phyloP scores from a whole-genome alignment of 2,329 filamentous ascomycete genomes.

The Aspergillus ustus region DNA sequence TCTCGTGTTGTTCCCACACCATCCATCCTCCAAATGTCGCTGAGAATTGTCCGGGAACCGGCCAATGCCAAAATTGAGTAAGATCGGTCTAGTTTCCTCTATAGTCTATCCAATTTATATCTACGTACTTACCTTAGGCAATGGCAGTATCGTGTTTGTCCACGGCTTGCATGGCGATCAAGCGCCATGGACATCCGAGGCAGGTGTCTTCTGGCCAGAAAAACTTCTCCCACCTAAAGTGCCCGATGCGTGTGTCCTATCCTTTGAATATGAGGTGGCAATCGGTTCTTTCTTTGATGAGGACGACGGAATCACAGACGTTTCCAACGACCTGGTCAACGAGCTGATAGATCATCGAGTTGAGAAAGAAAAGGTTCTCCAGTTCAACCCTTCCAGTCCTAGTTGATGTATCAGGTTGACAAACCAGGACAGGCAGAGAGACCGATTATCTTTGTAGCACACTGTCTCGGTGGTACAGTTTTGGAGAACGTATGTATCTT shows the following conservation, averaged over 20 bases:
- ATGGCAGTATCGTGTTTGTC: constrained; percentile 12
- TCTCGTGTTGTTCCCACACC: not conserved
- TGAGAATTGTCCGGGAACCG: too few species aligned
- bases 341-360: constrained; percentile 4
- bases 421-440: constrained; percentile 1
- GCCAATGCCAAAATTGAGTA: too few species aligned
- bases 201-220: constrained; percentile 9
- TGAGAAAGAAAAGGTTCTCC: not conserved
- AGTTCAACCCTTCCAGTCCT: not conserved
- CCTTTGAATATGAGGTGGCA: constrained; percentile 2
- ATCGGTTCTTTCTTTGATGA: constrained; percentile 6
- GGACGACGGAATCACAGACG: constrained; percentile 1
- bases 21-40: too few species aligned
- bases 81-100: not conserved
- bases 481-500: constrained; percentile 3
- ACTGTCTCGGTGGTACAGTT: constrained; percentile 9
- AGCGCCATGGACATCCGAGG: constrained; percentile 2
- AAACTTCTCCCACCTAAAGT: constrained; percentile 2
- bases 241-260: constrained; percentile 6
- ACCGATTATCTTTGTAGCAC: constrained; percentile 10
- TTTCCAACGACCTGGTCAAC: constrained; percentile 6
- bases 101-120: too few species aligned
- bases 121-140: not conserved
- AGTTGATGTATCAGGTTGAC: not conserved
- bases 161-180: constrained; percentile 9